Evolutionary conservation across 352 stramenopile genomes (phyloP).

Genomic region (Phytophthora agathidicida): DNA sequence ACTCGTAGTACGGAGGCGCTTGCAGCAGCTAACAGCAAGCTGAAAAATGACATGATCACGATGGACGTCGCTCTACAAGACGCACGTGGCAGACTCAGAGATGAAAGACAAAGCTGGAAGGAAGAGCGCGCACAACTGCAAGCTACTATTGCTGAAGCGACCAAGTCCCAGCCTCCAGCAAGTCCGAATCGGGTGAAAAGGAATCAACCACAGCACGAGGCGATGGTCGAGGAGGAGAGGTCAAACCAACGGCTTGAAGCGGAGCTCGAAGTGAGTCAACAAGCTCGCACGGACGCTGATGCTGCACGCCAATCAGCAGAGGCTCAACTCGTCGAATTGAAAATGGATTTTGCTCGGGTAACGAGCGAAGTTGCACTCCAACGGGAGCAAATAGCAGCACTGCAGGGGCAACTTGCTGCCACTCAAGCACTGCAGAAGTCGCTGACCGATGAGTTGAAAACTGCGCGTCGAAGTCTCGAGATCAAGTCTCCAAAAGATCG

Average conservation of each 20-base stretch:
- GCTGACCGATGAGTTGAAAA: slow-evolving; percentile 18
- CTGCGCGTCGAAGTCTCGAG: slow-evolving; percentile 14
- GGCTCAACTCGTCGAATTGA: slow-evolving; percentile 17
- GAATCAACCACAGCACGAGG: slow-evolving; percentile 16
- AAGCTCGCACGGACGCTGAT: slow-evolving; percentile 18
- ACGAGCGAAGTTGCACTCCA: slow-evolving; percentile 37
- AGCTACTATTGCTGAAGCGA: slow-evolving; percentile 23
- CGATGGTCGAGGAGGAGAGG: slow-evolving; percentile 25
- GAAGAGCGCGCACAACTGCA: slow-evolving; percentile 34
- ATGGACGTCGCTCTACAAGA: slow-evolving; percentile 45
- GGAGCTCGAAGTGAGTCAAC: slow-evolving; percentile 25
- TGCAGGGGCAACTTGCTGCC: slow-evolving; percentile 43
- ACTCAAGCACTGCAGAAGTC: slow-evolving; percentile 17
- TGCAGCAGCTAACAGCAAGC: slow-evolving; percentile 45
- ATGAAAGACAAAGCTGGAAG: slow-evolving; percentile 42
- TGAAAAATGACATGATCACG: slow-evolving; percentile 62
- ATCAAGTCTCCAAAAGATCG: slow-evolving; percentile 20
- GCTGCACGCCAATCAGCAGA: slow-evolving; percentile 10
- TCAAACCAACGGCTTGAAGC: slow-evolving; percentile 28
- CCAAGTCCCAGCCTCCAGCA: slow-evolving; percentile 24
- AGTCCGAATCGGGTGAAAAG: slow-evolving; percentile 21
- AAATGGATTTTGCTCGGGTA: slow-evolving; percentile 30
- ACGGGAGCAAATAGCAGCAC: slow-evolving; percentile 39
- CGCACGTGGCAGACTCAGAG: slow-evolving; percentile 43
- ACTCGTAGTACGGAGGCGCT: slow-evolving; percentile 32